A percentile compares a stretch with the other conserved stretches of the same genome.
Evolutionary conservation across 2,329 filamentous ascomycete genomes (phyloP).

Genomic region (Aspergillus clavatus): DNA sequence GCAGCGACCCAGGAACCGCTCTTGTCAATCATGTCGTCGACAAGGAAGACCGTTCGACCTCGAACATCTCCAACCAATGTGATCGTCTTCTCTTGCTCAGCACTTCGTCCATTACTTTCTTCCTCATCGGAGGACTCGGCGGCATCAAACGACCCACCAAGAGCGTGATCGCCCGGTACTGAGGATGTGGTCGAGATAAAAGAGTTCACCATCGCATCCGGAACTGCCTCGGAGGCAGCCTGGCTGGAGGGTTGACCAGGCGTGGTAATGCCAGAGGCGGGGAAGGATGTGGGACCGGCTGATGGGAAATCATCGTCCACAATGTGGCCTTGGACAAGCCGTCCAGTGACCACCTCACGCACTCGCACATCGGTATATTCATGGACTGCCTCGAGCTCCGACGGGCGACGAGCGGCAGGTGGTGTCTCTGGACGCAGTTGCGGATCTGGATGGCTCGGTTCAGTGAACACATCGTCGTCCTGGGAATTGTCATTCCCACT

Average conservation of each 20-base stretch:
- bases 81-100: constrained; percentile 85
- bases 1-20: constrained; percentile 95
- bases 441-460: constrained; percentile 22
- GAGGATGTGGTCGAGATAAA: constrained; percentile 77
- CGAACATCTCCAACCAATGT: constrained; percentile 95
- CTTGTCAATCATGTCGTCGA: constrained; percentile 99
- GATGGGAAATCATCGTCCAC: constrained; percentile 91
- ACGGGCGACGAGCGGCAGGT: constrained; percentile 37
- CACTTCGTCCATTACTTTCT: constrained; percentile 48
- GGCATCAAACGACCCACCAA: constrained; percentile 81
- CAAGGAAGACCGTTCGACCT: constrained; percentile 82
- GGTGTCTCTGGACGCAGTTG: constrained; percentile 34
- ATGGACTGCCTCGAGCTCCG: constrained; percentile 42
- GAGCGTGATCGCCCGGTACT: constrained; percentile 61
- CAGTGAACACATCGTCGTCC: constrained; percentile 8
- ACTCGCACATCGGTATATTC: constrained; percentile 76
- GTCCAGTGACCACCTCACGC: constrained; percentile 83
- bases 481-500: constrained; percentile 14
- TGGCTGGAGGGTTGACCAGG: constrained; percentile 44
- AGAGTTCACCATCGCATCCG: constrained; percentile 80
- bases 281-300: constrained; percentile 58
- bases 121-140: constrained; percentile 91
- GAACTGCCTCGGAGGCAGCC: constrained; percentile 52
- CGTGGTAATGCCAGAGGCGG: constrained; percentile 55
- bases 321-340: constrained; percentile 88